Evolutionary conservation across 1,139 yeast species (phyloP).

Genomic region (Sugiyamaella novakii): DNA sequence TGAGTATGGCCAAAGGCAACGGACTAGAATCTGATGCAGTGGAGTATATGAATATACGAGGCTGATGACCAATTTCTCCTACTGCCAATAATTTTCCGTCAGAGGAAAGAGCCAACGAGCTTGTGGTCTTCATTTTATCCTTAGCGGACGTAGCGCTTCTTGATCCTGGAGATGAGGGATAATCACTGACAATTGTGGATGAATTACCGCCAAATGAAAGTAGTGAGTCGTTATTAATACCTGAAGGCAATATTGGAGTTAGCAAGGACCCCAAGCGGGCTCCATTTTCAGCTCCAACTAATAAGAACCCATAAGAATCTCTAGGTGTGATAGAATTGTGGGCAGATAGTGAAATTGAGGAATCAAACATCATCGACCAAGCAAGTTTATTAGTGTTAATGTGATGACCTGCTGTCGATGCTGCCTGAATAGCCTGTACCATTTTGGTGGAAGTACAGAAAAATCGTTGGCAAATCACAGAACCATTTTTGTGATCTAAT

Average conservation of each 20-base stretch:
- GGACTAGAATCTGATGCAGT: slow-evolving; percentile 50
- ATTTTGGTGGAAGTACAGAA: slow-evolving; percentile 33
- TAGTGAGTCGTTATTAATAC: slow-evolving; percentile 9
- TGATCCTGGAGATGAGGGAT: slow-evolving; percentile 12
- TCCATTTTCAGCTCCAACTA: slow-evolving; percentile 7
- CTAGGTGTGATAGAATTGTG: neutral
- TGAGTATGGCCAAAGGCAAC: slow-evolving; percentile 55
- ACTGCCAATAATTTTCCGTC: slow-evolving; percentile 57
- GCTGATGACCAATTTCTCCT: slow-evolving; percentile 69
- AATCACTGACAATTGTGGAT: neutral
- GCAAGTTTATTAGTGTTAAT: neutral
- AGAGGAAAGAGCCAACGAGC: slow-evolving; percentile 59
- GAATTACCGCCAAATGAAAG: neutral
- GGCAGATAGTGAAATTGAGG: neutral
- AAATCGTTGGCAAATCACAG: slow-evolving; percentile 26
- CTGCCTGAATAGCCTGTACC: slow-evolving; percentile 26
- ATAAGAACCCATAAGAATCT: slow-evolving; percentile 20
- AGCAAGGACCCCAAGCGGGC: slow-evolving; percentile 11
- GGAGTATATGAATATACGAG: slow-evolving; percentile 62
- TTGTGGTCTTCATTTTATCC: slow-evolving; percentile 55
- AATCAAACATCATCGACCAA: slow-evolving; percentile 10
- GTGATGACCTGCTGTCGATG: slow-evolving; percentile 9
- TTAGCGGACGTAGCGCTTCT: slow-evolving; percentile 32
- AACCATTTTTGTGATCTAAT: slow-evolving; percentile 21
- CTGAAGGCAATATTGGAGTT: slow-evolving; percentile 13